These are phyloP conservation scores for Triticum aestivum DNA, from an alignment of 176 grass and related monocot genomes.

Conservation along the genomic window IWGSC_CS_RefSeq_v2.1 NC_057795.1:156484061-156484560, in stretches of 20 bases:
- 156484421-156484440: not conserved
- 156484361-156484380: not conserved
- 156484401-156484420: not conserved
- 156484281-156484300: not conserved
- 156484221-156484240: not conserved
- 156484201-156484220: too few species aligned
- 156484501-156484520: constrained; percentile 22
- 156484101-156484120: too few species aligned
- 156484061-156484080: too few species aligned
- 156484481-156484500: constrained; percentile 1
- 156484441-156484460: not conserved
- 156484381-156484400: not conserved
- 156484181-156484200: too few species aligned
- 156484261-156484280: not conserved
- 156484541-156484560: constrained; percentile 25
- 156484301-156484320: not conserved
- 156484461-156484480: constrained; percentile 24
- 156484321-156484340: not conserved
- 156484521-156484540: not conserved
- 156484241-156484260: not conserved
- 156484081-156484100: too few species aligned
- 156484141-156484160: too few species aligned
- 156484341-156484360: not conserved
- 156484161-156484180: too few species aligned
- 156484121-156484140: too few species aligned